Conservation (phyloP, 306 rosid genomes). For the Pterocarpus macrocarpus region DNA sequence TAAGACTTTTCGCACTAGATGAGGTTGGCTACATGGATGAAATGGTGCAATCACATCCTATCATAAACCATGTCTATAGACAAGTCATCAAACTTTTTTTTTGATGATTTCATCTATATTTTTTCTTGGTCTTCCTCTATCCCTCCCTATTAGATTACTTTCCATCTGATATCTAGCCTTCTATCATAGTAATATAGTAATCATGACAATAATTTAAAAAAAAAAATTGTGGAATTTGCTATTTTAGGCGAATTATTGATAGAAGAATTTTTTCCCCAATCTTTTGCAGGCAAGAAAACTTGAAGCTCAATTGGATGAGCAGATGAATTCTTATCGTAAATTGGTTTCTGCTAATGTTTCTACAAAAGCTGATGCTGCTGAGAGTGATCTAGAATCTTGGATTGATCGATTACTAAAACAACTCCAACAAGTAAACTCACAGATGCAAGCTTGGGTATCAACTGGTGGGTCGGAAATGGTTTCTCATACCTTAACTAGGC, state of each 20-base stretch:
- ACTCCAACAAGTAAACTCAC: slow-evolving; percentile 95
- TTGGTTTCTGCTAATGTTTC: slow-evolving; percentile 84
- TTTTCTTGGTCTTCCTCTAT: no score
- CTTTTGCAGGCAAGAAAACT: slow-evolving; percentile 87
- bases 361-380: slow-evolving; percentile 64
- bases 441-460: slow-evolving; percentile 98
- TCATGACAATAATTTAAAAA: no score
- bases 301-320: slow-evolving; percentile 98
- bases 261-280: slow-evolving; percentile 9
- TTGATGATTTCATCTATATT: no score
- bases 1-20: no score
- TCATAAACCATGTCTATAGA: no score
- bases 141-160: no score
- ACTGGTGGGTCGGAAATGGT: slow-evolving; percentile 98
- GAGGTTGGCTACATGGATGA: no score
- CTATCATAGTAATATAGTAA: no score
- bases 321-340: slow-evolving; percentile 85
- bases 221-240: slow-evolving; percentile 9
- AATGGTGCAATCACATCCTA: no score
- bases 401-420: slow-evolving; percentile 81
- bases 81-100: no score
- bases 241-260: slow-evolving; percentile 36
- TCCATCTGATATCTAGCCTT: no score
- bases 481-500: slow-evolving; percentile 96
- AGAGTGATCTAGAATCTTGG: slow-evolving; percentile 81